Percentiles rank a stretch among this genome's conserved stretches.
Evolutionary conservation across 78 protist genomes (phyloP).

Genomic region (Speleostelium caveatum): DNA sequence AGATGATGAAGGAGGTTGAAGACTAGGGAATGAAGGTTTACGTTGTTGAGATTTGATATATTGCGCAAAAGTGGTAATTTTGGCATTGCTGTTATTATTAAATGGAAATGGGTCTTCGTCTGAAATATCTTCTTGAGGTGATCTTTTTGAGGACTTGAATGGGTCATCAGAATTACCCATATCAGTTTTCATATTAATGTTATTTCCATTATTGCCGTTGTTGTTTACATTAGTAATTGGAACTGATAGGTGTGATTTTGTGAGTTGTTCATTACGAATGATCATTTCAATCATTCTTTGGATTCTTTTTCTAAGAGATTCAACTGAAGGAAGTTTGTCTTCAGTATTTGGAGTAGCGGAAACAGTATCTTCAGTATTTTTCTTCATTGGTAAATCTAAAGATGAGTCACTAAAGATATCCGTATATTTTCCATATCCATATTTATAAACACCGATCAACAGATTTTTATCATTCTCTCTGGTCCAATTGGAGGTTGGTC

Average conservation of each 20-base stretch:
- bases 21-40: not conserved
- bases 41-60: not conserved
- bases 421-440: conserved; percentile 73
- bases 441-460: conserved; percentile 62
- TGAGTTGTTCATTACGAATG: not conserved
- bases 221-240: not conserved
- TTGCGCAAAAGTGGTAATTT: not conserved
- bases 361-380: not conserved
- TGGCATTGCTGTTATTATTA: not conserved
- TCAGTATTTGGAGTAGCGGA: not conserved
- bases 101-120: not conserved
- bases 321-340: conserved; percentile 40
- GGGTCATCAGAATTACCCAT: conserved; percentile 34
- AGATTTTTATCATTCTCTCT: conserved; percentile 42
- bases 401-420: conserved; percentile 46
- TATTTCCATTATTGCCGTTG: not conserved
- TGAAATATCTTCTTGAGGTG: not conserved
- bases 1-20: not conserved
- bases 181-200: not conserved
- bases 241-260: not conserved
- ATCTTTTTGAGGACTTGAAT: not conserved
- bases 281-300: conserved; percentile 26
- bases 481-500: conserved; percentile 60
- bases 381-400: conserved; percentile 16
- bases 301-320: conserved; percentile 55